Base-by-base conservation (phyloP, 1,284 basidiomycete species). In the Pterula multifida region DNA sequence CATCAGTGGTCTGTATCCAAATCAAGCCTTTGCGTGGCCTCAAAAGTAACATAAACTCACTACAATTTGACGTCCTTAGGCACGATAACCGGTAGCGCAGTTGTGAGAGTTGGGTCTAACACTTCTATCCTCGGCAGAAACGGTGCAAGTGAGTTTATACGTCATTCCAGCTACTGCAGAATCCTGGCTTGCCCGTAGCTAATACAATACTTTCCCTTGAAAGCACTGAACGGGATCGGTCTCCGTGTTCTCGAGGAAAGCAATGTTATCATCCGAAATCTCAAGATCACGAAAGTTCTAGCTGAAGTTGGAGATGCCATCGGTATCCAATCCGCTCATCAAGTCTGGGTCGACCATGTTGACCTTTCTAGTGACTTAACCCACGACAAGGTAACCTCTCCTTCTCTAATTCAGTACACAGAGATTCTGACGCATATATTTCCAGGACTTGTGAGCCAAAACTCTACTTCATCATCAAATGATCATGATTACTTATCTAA, bases 261-360 rank as follows among this genome's bases (percentile, higher is more conserved):
- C 36, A 73, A 75, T 51, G 71, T 75, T 48, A 75, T 75, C 56
- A 66, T 73, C 53, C 67, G 72, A 25, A 74, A 74, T 56, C 56
- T 75, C 56, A 72, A 71, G 57, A 68, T 75, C 51, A 69, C 69
- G 36, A 73, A 73, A 58, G 72, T 75, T 24, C 58, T 72, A 0
- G 70, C 71, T n/a, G 53, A 52, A 2, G 66, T 65, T 49, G 71
- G 71, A 44, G 69, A 73, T 56, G 67, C 67, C 25, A 63, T 72
- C 49, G 71, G 68, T 26, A 62, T 73, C 45, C 70, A 73, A 55
- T 57, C 59, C n/a, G 54, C 72, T n/a, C 60, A 57, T 50, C 63
- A 70, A 54, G 70, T 74, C 17, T 74, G 71, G 71, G 52, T 73
- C 46, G 71, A 73, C 59, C 70, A 73, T 52, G 58, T 64, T 49